These are phyloP conservation scores for Penicillium sp. DNA, from an alignment of 2,329 filamentous ascomycete species.

Conservation along the genomic window DNA sequence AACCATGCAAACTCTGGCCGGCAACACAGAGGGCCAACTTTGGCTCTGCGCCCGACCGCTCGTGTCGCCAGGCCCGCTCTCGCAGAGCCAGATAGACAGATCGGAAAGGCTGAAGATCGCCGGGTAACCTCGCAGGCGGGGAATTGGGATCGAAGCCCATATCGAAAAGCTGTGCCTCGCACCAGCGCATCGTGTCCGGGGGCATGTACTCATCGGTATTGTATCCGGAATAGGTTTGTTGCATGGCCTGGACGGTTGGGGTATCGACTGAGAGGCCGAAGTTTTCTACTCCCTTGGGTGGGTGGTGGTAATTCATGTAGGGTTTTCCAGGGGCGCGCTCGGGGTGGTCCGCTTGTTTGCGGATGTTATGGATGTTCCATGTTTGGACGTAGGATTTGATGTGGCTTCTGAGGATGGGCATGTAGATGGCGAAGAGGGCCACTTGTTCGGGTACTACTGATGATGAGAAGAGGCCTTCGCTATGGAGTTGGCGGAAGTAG, in stretches of 20 bases:
- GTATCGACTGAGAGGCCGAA: conserved; percentile 6
- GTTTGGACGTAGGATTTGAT: conserved; percentile 10
- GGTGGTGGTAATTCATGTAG: conserved; percentile 15
- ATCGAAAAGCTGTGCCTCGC: conserved; percentile 7
- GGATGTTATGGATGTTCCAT: conserved; percentile 15
- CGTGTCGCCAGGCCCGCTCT: conserved; percentile 8
- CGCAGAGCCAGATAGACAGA: conserved; percentile 7
- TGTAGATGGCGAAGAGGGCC: conserved; percentile 12
- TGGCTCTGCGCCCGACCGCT: neutral
- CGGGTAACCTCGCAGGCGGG: conserved; percentile 3
- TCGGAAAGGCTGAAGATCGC: conserved; percentile 9
- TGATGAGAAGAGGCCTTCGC: conserved; percentile 7
- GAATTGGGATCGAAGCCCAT: conserved; percentile 9
- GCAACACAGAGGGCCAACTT: conserved; percentile 3
- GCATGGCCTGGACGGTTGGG: conserved; percentile 2
- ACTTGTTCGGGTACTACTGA: conserved; percentile 9
- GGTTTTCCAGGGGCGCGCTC: conserved; percentile 7
- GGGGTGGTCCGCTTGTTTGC: conserved; percentile 7
- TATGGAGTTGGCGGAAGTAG: conserved; percentile 12
- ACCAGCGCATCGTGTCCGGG: conserved; percentile 5
- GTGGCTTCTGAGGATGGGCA: conserved; percentile 6
- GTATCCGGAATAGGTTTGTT: neutral
- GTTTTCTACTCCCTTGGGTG: conserved; percentile 11
- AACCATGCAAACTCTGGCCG: conserved; percentile 1
- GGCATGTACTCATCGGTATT: conserved; percentile 15